phyloP scores from a whole-genome alignment of 2,329 filamentous ascomycete species.

The Phialophora expanda region DNA sequence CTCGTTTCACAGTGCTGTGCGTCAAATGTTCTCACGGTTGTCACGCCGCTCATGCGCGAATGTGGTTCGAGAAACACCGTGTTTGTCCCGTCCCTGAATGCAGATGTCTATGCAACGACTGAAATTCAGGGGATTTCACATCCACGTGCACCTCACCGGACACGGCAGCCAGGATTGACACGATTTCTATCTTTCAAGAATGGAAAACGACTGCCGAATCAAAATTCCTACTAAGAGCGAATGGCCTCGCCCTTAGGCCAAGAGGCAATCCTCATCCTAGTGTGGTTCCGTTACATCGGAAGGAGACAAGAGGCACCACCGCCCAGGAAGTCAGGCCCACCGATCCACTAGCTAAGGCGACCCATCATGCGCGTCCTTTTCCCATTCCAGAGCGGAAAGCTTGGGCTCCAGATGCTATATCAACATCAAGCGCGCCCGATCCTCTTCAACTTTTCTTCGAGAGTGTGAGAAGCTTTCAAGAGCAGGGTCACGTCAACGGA shows the following conservation, averaged over 20 bases:
- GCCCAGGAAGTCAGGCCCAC: not conserved
- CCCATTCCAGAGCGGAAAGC: not conserved
- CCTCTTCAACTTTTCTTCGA: not conserved
- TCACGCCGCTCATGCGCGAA: constrained; percentile 66
- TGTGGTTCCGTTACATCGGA: not conserved
- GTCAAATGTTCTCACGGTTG: constrained; percentile 68
- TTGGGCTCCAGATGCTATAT: not conserved
- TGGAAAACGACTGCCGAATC: not conserved
- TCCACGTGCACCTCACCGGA: not conserved
- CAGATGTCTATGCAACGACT: constrained; percentile 56
- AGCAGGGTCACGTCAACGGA: not conserved
- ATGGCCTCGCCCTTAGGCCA: not conserved
- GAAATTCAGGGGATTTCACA: constrained; percentile 2
- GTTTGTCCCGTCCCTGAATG: constrained; percentile 63
- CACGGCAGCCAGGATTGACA: not conserved
- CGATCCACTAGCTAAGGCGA: no score
- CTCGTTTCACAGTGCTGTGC: constrained; percentile 64
- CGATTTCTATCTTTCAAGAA: not conserved
- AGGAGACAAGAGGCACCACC: not conserved
- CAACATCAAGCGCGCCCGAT: not conserved
- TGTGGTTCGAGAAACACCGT: constrained; percentile 63
- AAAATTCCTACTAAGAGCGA: not conserved
- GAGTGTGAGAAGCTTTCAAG: not conserved
- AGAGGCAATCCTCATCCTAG: not conserved
- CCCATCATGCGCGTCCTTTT: not conserved